Evolutionary conservation across 2,329 filamentous ascomycete species (phyloP), one percentile per base, ranked within the genome.

Genomic region (Xylaria sp.): DNA sequence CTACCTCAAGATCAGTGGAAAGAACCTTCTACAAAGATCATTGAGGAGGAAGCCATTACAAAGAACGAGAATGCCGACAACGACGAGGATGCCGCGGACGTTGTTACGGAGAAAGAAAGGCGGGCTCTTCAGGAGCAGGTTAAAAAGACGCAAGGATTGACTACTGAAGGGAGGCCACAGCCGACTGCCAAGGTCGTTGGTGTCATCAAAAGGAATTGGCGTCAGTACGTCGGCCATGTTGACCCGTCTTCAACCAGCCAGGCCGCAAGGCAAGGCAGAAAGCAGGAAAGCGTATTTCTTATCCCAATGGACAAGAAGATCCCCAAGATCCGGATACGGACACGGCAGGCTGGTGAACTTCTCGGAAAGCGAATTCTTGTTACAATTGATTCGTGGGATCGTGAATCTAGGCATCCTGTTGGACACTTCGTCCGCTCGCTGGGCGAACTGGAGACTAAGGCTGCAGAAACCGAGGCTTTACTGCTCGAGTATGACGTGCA

Each of bases 291-390:
- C 18, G 94, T 99, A 15, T 99, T 99, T 81, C 86, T 99, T 20
- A 90, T 98, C 58, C 94, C 96, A 3, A 98, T 99, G 95, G 95
- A 99, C 81, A 98, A 97, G 85, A 92, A 94, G 76, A 92, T 99
- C 25, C 96, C 96, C 2, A 99, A 98, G 83, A 98, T 99, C 75
- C 90, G 94, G 55, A 90, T 99, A 64, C 91, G 94, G 60, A 98
- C 96, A 12, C 88, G 96, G 61, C 96, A 98, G 81, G 94, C 94
- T 28, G 90, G 90, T 18, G 94, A 97, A 76, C 87, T 99, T 3
- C 82, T 98, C 33, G 96, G 96, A 5, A 96, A 98, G 84, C 91
- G 97, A 66, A 90, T 99, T 59, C 82, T 99, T 12, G 93, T 98
- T 51, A 94, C 94, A 0, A 97, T 99, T 72, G 96, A 99, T 81